A percentile compares a stretch with the other conserved stretches of the same genome.
phyloP scores from a whole-genome alignment of 106 monocot species.

The Dioscorea alata region DNA sequence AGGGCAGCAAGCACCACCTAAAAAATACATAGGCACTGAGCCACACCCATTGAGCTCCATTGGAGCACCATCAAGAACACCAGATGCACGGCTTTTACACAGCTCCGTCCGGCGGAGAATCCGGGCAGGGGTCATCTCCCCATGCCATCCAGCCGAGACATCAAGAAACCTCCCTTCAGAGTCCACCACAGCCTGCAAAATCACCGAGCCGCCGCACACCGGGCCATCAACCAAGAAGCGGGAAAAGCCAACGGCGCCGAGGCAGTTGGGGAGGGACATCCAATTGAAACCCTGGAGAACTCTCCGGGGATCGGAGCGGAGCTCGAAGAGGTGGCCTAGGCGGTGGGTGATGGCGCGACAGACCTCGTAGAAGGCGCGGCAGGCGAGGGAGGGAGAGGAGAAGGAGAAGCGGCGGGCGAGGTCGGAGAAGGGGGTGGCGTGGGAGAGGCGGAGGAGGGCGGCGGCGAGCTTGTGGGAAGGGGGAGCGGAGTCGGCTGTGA shows the following conservation, averaged over 20 bases:
- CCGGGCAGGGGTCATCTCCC: constrained; percentile 40
- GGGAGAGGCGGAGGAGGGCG: constrained; percentile 70
- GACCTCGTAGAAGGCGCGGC: constrained; percentile 67
- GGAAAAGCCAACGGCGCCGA: constrained; percentile 52
- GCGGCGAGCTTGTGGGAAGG: constrained; percentile 66
- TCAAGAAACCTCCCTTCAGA: constrained; percentile 75
- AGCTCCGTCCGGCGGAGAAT: constrained; percentile 48
- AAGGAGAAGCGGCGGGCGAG: constrained; percentile 53
- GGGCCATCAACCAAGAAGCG: constrained; percentile 25
- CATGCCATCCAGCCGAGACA: constrained; percentile 75
- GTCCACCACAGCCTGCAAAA: constrained; percentile 69
- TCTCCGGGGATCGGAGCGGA: constrained; percentile 28
- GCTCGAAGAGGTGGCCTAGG: constrained; percentile 49
- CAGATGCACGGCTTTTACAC: constrained; percentile 4
- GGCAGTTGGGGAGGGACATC: constrained; percentile 55
- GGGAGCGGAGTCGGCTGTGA: constrained; percentile 12
- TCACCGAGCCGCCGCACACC: constrained; percentile 9
- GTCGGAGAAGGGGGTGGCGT: constrained; percentile 34
- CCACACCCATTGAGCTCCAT: constrained; percentile 9
- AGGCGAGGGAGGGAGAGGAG: constrained; percentile 34
- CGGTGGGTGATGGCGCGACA: constrained; percentile 37
- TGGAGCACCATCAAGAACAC: constrained; percentile 7
- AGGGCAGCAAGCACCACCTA: constrained; percentile 68
- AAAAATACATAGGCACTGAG: constrained; percentile 32
- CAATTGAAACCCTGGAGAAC: constrained; percentile 43